Percentiles rank a stretch among this genome's conserved stretches.
Conservation (phyloP, 1,284 basidiomycete species). For the Volvariella surrecta region DNA sequence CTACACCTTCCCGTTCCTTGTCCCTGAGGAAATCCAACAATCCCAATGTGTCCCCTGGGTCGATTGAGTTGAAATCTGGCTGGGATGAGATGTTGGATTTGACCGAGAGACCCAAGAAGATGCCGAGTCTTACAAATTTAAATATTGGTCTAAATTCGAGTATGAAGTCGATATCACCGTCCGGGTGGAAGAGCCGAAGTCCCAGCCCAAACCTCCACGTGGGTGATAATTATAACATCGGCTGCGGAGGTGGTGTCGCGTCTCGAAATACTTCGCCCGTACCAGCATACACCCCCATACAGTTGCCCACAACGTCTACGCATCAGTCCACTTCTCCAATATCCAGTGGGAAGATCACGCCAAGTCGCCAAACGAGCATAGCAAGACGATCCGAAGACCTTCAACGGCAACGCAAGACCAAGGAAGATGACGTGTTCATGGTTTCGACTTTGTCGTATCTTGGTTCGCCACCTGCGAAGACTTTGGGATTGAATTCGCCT, state of each 20-base stretch:
- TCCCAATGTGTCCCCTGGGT: no score
- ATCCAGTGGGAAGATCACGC: no score
- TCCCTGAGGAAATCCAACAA: no score
- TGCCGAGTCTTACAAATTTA: slow-evolving; percentile 13
- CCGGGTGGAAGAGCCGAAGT: slow-evolving; percentile 17
- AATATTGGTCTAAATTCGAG: no score
- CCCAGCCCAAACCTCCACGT: slow-evolving; percentile 16
- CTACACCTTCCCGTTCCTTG: no score
- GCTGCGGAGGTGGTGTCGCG: no score
- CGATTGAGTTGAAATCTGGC: slow-evolving; percentile 39
- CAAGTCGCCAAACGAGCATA: no score
- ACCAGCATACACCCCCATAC: no score
- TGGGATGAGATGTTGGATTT: slow-evolving; percentile 42
- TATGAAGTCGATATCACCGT: slow-evolving; percentile 16
- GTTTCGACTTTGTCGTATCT: slow-evolving; percentile 39
- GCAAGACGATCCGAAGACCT: not conserved
- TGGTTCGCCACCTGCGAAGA: slow-evolving; percentile 27
- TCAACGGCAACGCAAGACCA: slow-evolving; percentile 3
- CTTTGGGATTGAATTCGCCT: slow-evolving; percentile 23
- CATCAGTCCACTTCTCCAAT: no score
- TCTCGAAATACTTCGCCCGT: no score
- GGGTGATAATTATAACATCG: not conserved
- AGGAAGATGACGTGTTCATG: slow-evolving; percentile 36
- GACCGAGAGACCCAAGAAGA: not conserved
- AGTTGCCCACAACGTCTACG: no score